Evolutionary conservation across 2,329 filamentous ascomycete genomes (phyloP).

Genomic region (Hypoxylon sp.): DNA sequence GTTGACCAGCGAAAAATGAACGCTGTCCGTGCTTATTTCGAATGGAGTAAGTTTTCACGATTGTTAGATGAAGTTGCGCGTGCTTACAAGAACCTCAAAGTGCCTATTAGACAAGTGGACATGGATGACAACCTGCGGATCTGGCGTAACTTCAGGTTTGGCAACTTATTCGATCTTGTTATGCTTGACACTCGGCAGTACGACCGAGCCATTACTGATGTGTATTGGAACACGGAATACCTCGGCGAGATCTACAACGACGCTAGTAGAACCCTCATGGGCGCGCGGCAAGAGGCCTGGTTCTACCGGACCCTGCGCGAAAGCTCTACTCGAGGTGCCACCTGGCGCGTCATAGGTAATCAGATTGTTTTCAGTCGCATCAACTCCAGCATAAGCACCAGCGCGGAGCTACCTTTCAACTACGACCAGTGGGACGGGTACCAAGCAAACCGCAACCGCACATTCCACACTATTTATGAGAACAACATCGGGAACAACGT

Average conservation of each 20-base stretch:
- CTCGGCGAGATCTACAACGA: slow-evolving; percentile 67
- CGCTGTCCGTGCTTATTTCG: slow-evolving; percentile 76
- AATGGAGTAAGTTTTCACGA: slow-evolving; percentile 67
- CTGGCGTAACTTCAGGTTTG: slow-evolving; percentile 75
- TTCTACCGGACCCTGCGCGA: slow-evolving; percentile 70
- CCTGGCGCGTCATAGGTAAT: slow-evolving; percentile 77
- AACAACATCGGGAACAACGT: slow-evolving; percentile 74
- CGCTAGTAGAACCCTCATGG: slow-evolving; percentile 76
- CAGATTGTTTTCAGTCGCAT: slow-evolving; percentile 71
- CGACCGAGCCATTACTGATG: slow-evolving; percentile 72
- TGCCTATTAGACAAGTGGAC: slow-evolving; percentile 67
- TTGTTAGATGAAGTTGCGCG: slow-evolving; percentile 16
- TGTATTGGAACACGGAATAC: slow-evolving; percentile 72
- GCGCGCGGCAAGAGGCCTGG: slow-evolving; percentile 78
- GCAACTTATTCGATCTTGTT: slow-evolving; percentile 72
- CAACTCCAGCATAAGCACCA: slow-evolving; percentile 49
- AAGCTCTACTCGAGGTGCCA: slow-evolving; percentile 70
- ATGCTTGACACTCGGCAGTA: slow-evolving; percentile 78
- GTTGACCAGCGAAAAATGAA: slow-evolving; percentile 79
- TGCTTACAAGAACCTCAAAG: slow-evolving; percentile 42
- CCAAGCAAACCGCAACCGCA: slow-evolving; percentile 70
- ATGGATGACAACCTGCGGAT: slow-evolving; percentile 77
- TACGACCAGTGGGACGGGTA: slow-evolving; percentile 63
- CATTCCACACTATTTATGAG: slow-evolving; percentile 68
- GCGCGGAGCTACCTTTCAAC: slow-evolving; percentile 57